A percentile compares a stretch with the other conserved stretches of the same genome.
These are phyloP conservation scores for Lasiodiplodia sp. DNA, from an alignment of 2,329 filamentous ascomycete species.

Conservation along the genomic window DNA sequence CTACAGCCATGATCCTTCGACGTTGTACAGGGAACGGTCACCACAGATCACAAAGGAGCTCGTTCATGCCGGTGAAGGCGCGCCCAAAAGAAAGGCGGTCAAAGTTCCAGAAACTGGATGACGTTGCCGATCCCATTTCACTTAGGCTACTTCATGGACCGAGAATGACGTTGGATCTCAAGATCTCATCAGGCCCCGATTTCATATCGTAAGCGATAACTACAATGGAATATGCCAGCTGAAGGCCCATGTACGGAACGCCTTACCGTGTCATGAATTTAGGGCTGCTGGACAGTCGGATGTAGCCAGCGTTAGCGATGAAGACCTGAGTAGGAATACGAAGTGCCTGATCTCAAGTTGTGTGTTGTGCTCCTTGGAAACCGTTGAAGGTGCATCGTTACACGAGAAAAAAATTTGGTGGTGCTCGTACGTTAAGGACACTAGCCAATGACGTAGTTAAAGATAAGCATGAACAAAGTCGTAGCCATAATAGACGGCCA, in stretches of 20 bases:
- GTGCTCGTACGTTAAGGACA: no score
- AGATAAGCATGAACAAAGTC: no score
- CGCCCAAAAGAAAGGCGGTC: not conserved
- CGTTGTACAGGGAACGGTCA: not conserved
- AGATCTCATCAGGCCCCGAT: not conserved
- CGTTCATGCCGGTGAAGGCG: not conserved
- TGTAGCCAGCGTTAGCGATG: no score
- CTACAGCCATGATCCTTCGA: not conserved
- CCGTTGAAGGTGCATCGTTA: no score
- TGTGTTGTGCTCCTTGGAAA: no score
- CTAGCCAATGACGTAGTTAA: no score
- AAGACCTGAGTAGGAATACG: no score
- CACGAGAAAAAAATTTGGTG: no score
- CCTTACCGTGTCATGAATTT: no score
- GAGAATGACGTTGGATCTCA: not conserved
- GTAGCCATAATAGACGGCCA: no score
- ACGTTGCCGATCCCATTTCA: not conserved
- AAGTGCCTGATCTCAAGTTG: no score
- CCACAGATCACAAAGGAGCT: not conserved
- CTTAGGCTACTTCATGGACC: not conserved
- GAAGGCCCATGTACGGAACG: not conserved
- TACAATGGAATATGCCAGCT: not conserved
- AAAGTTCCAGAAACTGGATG: not conserved
- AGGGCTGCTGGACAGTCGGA: no score
- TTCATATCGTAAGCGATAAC: not conserved